Evolutionary conservation across 805 yeast species (phyloP), one percentile per base, ranked within the genome.

Genomic region (Candida easanensis): DNA sequence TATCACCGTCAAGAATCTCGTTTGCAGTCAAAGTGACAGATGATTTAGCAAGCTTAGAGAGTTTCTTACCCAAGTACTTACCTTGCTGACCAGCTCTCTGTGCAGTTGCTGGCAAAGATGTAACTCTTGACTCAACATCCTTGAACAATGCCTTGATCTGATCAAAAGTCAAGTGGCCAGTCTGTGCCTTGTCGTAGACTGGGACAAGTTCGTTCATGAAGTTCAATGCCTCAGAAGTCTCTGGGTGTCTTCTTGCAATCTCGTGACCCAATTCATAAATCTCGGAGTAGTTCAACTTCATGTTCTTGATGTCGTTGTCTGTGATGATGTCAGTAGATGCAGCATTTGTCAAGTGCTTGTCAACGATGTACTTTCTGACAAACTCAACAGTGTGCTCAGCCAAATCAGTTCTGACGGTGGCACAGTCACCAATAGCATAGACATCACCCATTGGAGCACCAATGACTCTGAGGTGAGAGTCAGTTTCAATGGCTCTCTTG

Each of bases 1-100:
- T 66, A 44, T 77, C 82, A 38, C 77, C 78, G 48, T 73, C 78
- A 13, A 69, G 62, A 26, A 74, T 67, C 23, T 70, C 78, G 43
- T 70, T 68, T 38, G 68, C 67, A 11, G 68, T 62, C 39, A 76
- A 54, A 3, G 73, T 69, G 14, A 66, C 66, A 15, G 71, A 66
- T 11, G 73, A 61, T 42, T 67, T 68, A 7, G 81, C 80, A 22
- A 80, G 58, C 45, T 70, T 73, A 36, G 77, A 71, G 34, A 82
- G 63, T 60, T 82, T 81, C 53, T 73, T 74, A 43, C 82, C 88
- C 28, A 82, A 59, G 53, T 82, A 82, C 45, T 70, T 69, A 48
- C 88, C 88, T 61, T 82, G 88, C 61, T 82, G 88, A 50, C 75
- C 70, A 3, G 88, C 87, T 45, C 87, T 71, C 66, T 82, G 88